phyloP scores from a whole-genome alignment of 2,329 filamentous ascomycete genomes.

The Venturiaceae sp. region DNA sequence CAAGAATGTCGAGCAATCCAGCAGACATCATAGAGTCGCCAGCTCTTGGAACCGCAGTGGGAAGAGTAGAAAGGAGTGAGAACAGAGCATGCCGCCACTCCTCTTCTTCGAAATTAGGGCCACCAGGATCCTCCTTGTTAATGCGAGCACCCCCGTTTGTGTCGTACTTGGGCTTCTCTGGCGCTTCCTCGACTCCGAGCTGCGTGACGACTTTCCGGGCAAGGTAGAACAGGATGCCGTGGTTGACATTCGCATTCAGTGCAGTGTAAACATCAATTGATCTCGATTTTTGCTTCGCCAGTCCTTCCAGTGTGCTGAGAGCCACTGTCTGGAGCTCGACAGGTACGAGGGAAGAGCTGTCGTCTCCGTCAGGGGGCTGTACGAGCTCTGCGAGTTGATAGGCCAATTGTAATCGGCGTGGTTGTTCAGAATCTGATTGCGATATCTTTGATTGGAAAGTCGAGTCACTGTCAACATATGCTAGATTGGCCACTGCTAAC shows the following conservation, averaged over 20 bases:
- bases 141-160: neutral
- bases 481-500: slow-evolving; percentile 80
- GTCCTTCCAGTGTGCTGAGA: slow-evolving; percentile 72
- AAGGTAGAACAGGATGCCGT: slow-evolving; percentile 88
- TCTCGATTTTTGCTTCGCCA: slow-evolving; percentile 69
- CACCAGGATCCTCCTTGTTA: neutral
- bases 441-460: slow-evolving; percentile 81
- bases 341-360: slow-evolving; percentile 47
- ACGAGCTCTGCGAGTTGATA: slow-evolving; percentile 90
- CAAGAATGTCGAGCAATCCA: slow-evolving; percentile 79
- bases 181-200: slow-evolving; percentile 52
- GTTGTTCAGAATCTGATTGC: slow-evolving; percentile 81
- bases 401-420: slow-evolving; percentile 76
- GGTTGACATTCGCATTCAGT: slow-evolving; percentile 92
- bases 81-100: slow-evolving; percentile 89
- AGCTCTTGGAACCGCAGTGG: slow-evolving; percentile 59
- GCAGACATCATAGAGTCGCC: slow-evolving; percentile 80
- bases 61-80: slow-evolving; percentile 73
- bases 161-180: slow-evolving; percentile 24
- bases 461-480: slow-evolving; percentile 75
- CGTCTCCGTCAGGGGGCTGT: slow-evolving; percentile 51
- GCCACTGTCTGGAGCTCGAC: slow-evolving; percentile 73
- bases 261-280: slow-evolving; percentile 76
- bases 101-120: slow-evolving; percentile 43
- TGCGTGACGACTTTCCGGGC: slow-evolving; percentile 83